A percentile compares a stretch with the other conserved stretches of the same genome.
These are phyloP conservation scores for Wickerhamiella allomyrinae DNA, from an alignment of 805 yeast species.

Conservation along the genomic window DNA sequence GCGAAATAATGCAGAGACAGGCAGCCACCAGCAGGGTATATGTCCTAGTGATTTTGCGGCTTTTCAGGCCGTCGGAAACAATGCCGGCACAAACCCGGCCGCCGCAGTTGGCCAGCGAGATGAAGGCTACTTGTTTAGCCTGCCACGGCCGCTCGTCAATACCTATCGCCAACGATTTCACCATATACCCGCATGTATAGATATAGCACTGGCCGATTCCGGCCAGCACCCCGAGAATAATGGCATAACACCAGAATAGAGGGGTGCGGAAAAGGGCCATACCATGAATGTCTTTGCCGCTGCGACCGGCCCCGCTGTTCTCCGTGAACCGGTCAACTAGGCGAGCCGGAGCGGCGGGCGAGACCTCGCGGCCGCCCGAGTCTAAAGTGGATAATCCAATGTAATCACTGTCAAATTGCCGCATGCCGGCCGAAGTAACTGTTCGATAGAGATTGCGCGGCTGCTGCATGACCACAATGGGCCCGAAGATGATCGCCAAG, in stretches of 20 bases:
- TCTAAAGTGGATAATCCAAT: slow-evolving; percentile 1
- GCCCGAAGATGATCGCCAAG: slow-evolving; percentile 30
- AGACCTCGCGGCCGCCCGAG: not conserved
- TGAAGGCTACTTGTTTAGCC: slow-evolving; percentile 56
- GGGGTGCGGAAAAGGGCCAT: slow-evolving; percentile 18
- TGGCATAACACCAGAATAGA: slow-evolving; percentile 38
- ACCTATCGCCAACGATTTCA: slow-evolving; percentile 35
- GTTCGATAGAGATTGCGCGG: slow-evolving; percentile 5
- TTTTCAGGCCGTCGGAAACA: slow-evolving; percentile 44
- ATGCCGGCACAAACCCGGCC: slow-evolving; percentile 56
- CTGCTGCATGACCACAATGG: slow-evolving; percentile 11
- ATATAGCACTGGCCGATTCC: slow-evolving; percentile 67
- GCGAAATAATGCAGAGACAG: slow-evolving; percentile 34
- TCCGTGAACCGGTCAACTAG: not conserved
- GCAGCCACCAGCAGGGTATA: slow-evolving; percentile 43
- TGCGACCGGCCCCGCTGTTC: not conserved
- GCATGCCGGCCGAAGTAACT: not conserved
- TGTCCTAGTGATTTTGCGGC: slow-evolving; percentile 31
- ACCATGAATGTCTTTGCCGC: slow-evolving; percentile 7
- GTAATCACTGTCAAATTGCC: slow-evolving; percentile 2
- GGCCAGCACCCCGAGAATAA: slow-evolving; percentile 39
- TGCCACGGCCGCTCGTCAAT: slow-evolving; percentile 30
- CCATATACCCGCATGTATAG: slow-evolving; percentile 59
- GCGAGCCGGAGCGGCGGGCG: not conserved
- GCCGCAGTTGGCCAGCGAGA: slow-evolving; percentile 50